Evolutionary conservation across 257 asterid genomes (phyloP), one percentile per base, ranked within the genome.

Genomic region (Vinca minor): DNA sequence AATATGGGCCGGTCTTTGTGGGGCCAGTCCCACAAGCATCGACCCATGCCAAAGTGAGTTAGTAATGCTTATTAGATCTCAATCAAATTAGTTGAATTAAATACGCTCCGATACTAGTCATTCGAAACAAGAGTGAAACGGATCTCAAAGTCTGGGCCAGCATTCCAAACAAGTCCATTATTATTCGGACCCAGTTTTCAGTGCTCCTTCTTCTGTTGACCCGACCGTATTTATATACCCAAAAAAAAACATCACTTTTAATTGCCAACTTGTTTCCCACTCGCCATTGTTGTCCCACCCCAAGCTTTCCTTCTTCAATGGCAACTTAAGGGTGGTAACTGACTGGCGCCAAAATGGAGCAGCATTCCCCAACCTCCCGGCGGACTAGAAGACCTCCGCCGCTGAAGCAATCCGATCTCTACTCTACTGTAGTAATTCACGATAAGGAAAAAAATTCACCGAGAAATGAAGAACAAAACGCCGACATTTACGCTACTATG

Each of bases 301-400:
- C 25, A 7, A 7, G 61, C 14, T 29, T 55, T 55, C 61, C 41
- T 17, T 13, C 15, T 29, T 55, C 41, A 55, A 56, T 56, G 41
- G 23, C 42, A 56, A 18, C 42, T 15, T 56, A 7, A 31, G 41
- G 7, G 42, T 17, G 62, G 21, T 29, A 23, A 15, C 41, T 29
- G 12, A 25, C 39, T 21, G 29, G 61, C 14, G 62, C 12, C 15
- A 56, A 31, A 47, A 86, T 87, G 95, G 88, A 85, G 62, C 62
- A 85, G 62, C 62, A 73, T 77, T 82, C 89, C 48, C 85, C 93
- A 21, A 73, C 71, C 71, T 79, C 89, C 42, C 74, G 86, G 77
- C 90, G 85, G 63, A 66, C 84, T 42, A 84, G 86, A 13, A 83
- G 73, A 75, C 83, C 87, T 0, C 84, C 89, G 64, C 75, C 86